Evolutionary conservation across 225 moss, liverwort and hornwort genomes (phyloP).

Genomic region (Straminergon stramineum): DNA sequence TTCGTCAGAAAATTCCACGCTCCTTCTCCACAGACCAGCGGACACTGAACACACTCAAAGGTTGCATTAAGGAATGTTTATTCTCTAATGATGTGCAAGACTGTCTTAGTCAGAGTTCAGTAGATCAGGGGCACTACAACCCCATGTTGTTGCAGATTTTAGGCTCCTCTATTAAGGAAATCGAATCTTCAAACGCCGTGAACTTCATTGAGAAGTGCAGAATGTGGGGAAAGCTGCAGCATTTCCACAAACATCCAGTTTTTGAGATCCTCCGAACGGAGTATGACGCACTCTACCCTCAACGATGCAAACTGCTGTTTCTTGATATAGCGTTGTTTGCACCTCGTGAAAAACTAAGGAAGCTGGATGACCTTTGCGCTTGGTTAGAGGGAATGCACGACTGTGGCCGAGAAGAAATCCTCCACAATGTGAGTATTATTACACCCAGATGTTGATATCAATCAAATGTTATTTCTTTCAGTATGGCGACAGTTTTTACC

Average conservation of each 20-base stretch:
- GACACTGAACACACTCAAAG: neutral
- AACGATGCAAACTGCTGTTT: neutral
- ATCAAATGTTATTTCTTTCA: neutral
- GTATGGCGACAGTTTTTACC: neutral
- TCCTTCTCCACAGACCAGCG: neutral
- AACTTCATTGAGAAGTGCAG: slow-evolving; percentile 4
- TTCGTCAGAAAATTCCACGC: neutral
- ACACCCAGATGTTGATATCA: neutral
- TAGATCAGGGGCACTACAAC: neutral
- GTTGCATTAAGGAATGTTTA: neutral
- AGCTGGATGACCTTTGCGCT: neutral
- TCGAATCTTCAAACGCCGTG: neutral
- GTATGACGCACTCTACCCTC: neutral
- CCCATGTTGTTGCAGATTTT: slow-evolving; percentile 3
- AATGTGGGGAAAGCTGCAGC: slow-evolving; percentile 5
- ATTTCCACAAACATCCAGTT: neutral
- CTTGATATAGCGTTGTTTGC: slow-evolving; percentile 7
- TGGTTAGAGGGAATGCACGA: slow-evolving; percentile 7
- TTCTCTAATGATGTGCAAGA: neutral
- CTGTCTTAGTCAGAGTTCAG: neutral
- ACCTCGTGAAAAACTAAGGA: neutral
- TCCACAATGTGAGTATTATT: neutral
- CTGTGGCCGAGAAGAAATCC: neutral
- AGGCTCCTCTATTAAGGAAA: neutral
- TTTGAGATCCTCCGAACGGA: slow-evolving; percentile 12